phyloP scores from a whole-genome alignment of 306 rosid species.

The Dalbergia cultrata region DNA sequence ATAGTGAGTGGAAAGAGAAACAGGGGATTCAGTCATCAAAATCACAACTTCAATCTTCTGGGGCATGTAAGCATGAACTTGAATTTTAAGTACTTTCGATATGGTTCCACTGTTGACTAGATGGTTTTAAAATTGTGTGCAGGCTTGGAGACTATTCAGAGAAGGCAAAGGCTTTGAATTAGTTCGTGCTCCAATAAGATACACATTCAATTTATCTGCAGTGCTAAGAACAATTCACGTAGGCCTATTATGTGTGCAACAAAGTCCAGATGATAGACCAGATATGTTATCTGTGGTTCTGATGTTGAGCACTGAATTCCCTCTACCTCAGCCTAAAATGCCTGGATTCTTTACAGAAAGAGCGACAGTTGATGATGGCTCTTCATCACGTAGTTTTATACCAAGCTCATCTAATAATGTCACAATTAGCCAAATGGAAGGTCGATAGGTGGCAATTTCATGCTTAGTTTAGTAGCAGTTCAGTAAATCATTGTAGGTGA shows the following conservation, averaged over 20 bases:
- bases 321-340: too few relatives aligned
- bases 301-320: constrained; percentile 29
- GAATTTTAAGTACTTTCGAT: background rate
- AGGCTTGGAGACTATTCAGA: constrained; percentile 28
- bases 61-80: constrained; percentile 28
- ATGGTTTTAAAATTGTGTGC: background rate
- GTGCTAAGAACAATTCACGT: constrained; percentile 30
- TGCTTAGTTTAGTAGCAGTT: too few relatives aligned
- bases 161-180: constrained; percentile 42
- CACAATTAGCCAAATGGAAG: too few relatives aligned
- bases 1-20: constrained; percentile 44
- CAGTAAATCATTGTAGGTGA: too few relatives aligned
- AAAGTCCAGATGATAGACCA: constrained; percentile 32
- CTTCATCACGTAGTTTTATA: too few relatives aligned
- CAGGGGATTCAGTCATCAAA: constrained; percentile 35
- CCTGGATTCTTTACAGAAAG: too few relatives aligned
- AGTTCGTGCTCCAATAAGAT: constrained; percentile 30
- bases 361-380: too few relatives aligned
- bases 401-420: too few relatives aligned
- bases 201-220: constrained; percentile 18
- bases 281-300: background rate
- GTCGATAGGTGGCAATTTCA: too few relatives aligned
- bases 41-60: constrained; percentile 35
- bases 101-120: constrained; percentile 7
- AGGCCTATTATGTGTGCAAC: constrained; percentile 27